Evolutionary conservation across 169 alveolate species (phyloP).

Genomic region (Plasmodium coatneyi): DNA sequence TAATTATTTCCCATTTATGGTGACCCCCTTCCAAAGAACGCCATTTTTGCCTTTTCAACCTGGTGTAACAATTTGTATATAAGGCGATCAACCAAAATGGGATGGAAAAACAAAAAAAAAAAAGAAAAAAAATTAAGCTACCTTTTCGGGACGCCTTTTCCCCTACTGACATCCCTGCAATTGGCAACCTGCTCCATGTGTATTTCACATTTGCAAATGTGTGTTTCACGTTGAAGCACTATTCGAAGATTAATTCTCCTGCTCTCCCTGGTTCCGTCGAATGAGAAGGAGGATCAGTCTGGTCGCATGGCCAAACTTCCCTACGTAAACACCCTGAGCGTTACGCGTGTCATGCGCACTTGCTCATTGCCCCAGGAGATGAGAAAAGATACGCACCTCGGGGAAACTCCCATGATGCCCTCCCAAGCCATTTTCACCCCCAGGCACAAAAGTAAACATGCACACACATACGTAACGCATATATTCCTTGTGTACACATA

Average conservation of each 20-base stretch:
- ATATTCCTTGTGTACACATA: background rate
- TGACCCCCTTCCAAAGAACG: background rate
- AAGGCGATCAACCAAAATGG: background rate
- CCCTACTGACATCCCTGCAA: background rate
- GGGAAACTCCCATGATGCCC: background rate
- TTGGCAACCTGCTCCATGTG: background rate
- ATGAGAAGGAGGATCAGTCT: background rate
- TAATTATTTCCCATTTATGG: background rate
- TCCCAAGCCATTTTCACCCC: background rate
- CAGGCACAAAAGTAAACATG: background rate
- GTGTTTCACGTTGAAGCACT: background rate
- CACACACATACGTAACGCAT: background rate
- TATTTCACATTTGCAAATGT: background rate
- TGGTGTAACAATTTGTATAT: background rate
- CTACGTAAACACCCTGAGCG: background rate
- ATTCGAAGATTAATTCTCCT: background rate
- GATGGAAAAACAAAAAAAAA: no score
- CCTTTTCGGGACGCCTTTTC: background rate
- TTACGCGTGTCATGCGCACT: background rate
- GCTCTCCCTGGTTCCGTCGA: background rate
- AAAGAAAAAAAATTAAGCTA: background rate
- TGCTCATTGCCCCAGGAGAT: background rate
- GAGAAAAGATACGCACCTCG: background rate
- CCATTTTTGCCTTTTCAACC: background rate
- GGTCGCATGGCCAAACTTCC: background rate